Conservation (phyloP, 495 filamentous ascomycete genomes). For the Talaromyces adpressus region DNA sequence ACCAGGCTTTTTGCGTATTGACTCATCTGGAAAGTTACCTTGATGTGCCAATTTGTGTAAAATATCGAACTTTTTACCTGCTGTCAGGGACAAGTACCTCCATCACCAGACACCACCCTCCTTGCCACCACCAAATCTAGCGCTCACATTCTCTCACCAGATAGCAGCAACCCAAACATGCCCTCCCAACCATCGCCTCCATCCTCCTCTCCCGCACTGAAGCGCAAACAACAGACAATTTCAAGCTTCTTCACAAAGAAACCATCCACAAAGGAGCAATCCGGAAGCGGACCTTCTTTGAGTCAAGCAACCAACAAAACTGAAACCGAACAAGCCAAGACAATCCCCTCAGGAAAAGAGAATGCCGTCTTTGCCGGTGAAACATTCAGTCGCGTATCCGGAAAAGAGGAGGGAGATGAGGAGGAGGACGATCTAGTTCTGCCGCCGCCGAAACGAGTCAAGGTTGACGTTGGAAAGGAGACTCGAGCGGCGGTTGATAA, state of each 20-base stretch:
- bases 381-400: slow-evolving; percentile 8
- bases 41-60: background rate
- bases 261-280: slow-evolving; percentile 24
- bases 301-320: slow-evolving; percentile 12
- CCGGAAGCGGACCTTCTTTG: background rate
- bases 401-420: slow-evolving; percentile 19
- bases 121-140: background rate
- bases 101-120: background rate
- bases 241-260: slow-evolving; percentile 80
- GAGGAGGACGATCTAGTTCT: slow-evolving; percentile 32
- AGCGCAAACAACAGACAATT: slow-evolving; percentile 70
- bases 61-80: background rate
- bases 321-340: slow-evolving; percentile 7
- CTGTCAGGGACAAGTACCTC: background rate
- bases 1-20: background rate
- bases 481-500: background rate
- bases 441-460: slow-evolving; percentile 33
- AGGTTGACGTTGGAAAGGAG: slow-evolving; percentile 13
- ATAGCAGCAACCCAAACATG: slow-evolving; percentile 4
- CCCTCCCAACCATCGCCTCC: slow-evolving; percentile 33
- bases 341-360: slow-evolving; percentile 12
- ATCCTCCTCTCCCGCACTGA: slow-evolving; percentile 30
- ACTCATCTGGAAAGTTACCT: background rate
- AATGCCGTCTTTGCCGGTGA: slow-evolving; percentile 10
- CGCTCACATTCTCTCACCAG: background rate